Evolutionary conservation across 805 yeast species (phyloP), one percentile per base, ranked within the genome.

Genomic region (Zygoascus ofunaensis): DNA sequence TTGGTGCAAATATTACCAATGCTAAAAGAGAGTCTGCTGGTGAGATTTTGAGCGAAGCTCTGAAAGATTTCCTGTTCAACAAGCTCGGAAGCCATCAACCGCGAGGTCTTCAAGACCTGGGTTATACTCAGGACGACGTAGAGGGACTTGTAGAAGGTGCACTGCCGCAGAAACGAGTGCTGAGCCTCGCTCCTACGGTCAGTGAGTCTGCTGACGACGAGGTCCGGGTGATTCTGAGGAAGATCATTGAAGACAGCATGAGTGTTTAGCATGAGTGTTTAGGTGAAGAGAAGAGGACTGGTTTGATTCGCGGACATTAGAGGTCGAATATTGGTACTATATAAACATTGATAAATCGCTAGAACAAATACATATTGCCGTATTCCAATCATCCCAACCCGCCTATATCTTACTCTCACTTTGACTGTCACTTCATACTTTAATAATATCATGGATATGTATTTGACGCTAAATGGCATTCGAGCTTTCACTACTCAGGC

Each of bases 141-240:
- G 61, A 59, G n/a, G 47, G 47, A n/a, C 55, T 65, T n/a, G 68
- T 65, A 5, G 53, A 58, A 20, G 69, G 69, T 1, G 64, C 69
- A 3, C 45, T 65, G 37, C 69, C 69, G 14, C 69, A 65, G 48
- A 55, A 60, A 26, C 56, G 69, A 15, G 68, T 65, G n/a, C 55
- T 65, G 39, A 60, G 53, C 44, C 52, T 65, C 22, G 68, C 66
- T 5, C 66, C 66, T 0, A 49, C 51, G 8, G 55, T 59, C 23
- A 56, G 60, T 36, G 43, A 43, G 4, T 49, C 53, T n/a, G 61
- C 53, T 20, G 60, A 58, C 18, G 61, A 50, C 35, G 46, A 49
- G 20, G 55, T 60, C 22, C 48, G 61, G 20, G 63, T 53, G 32
- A 53, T 51, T 26, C 46, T 62, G 22, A 44, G 51, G 18, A 43